Conservation (phyloP, 2,329 filamentous ascomycete genomes). For the Arthroderma uncinatum region DNA sequence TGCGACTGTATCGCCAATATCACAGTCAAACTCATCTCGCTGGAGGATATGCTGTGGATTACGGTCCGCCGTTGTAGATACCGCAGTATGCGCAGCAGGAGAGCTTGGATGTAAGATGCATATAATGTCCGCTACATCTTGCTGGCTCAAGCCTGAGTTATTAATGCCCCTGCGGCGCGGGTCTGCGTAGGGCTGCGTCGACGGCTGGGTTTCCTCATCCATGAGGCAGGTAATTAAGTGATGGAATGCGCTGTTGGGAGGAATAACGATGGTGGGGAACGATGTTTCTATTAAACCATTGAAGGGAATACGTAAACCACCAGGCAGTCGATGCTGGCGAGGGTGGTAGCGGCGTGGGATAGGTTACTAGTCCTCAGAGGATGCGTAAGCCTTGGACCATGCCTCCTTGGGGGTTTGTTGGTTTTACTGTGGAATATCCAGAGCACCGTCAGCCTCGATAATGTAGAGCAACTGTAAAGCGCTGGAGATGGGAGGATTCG, state of each 20-base stretch:
- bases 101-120: slow-evolving; percentile 78
- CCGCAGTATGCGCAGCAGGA: slow-evolving; percentile 57
- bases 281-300: neutral
- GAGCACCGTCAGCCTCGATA: neutral
- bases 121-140: slow-evolving; percentile 78
- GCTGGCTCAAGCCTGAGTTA: slow-evolving; percentile 69
- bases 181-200: slow-evolving; percentile 71
- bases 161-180: slow-evolving; percentile 67
- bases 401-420: neutral
- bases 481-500: neutral
- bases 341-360: neutral
- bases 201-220: slow-evolving; percentile 44
- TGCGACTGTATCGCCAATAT: slow-evolving; percentile 25
- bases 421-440: neutral
- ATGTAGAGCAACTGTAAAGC: neutral
- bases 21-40: slow-evolving; percentile 34
- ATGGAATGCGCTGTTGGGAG: neutral
- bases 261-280: neutral
- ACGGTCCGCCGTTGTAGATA: slow-evolving; percentile 44
- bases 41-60: slow-evolving; percentile 53
- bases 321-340: neutral
- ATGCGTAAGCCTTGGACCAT: slow-evolving; percentile 3
- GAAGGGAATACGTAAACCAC: neutral
- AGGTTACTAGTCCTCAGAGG: neutral
- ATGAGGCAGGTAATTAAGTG: neutral